These are phyloP conservation scores for Dothistroma pini DNA, from an alignment of 2,329 filamentous ascomycete genomes.

Conservation along the genomic window DNA sequence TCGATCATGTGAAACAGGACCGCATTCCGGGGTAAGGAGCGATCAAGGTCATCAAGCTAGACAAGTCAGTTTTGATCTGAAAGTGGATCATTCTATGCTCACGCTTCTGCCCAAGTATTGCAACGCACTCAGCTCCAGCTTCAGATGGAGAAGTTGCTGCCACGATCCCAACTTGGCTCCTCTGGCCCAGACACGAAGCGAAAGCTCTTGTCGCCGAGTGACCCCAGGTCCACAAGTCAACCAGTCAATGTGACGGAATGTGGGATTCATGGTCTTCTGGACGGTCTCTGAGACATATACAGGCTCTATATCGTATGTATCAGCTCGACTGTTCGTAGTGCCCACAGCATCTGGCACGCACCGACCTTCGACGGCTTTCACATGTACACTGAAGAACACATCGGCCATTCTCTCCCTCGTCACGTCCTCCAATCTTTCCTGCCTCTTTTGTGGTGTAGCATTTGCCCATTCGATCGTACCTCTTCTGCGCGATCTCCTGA, in stretches of 20 bases:
- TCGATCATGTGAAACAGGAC: constrained; percentile 82
- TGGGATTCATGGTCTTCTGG: constrained; percentile 81
- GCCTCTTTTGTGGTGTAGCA: constrained; percentile 57
- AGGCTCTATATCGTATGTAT: constrained; percentile 53
- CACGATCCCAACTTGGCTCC: constrained; percentile 51
- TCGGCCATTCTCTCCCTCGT: constrained; percentile 73
- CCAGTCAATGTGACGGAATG: constrained; percentile 81
- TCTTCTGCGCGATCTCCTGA: constrained; percentile 47
- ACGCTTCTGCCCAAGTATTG: constrained; percentile 70
- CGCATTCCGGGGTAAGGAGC: constrained; percentile 75
- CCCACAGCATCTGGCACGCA: not conserved
- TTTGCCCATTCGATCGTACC: constrained; percentile 63
- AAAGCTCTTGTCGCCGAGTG: constrained; percentile 62
- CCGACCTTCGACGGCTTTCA: constrained; percentile 50
- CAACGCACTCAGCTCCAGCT: constrained; percentile 66
- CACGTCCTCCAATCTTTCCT: constrained; percentile 72
- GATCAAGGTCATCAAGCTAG: constrained; percentile 58
- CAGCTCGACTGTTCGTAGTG: constrained; percentile 13
- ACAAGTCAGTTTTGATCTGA: constrained; percentile 10
- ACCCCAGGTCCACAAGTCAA: constrained; percentile 58
- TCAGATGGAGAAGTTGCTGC: constrained; percentile 68
- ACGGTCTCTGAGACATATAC: constrained; percentile 84
- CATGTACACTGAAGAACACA: constrained; percentile 83
- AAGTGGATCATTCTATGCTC: constrained; percentile 21
- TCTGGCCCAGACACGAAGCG: constrained; percentile 70